Evolutionary conservation across 2,329 filamentous ascomycete species (phyloP).

Genomic region (Bipolaris zeicola): DNA sequence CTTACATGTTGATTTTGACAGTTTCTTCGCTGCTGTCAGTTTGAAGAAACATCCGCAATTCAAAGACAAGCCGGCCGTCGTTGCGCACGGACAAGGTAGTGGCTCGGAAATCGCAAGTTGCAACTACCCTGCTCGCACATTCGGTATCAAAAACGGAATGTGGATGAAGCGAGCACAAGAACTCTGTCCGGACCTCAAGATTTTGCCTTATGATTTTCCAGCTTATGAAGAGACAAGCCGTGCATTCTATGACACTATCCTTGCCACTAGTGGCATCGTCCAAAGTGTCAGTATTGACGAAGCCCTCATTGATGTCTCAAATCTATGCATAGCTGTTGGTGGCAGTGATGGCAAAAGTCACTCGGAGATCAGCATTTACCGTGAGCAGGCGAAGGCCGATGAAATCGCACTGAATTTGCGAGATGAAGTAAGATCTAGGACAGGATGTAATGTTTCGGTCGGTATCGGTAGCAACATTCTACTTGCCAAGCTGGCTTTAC

Average conservation of each 20-base stretch:
- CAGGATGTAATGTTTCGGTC: slow-evolving; percentile 86
- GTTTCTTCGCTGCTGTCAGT: slow-evolving; percentile 96
- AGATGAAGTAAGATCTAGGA: slow-evolving; percentile 71
- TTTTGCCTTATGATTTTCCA: slow-evolving; percentile 94
- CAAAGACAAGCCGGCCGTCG: slow-evolving; percentile 78
- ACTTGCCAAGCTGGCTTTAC: slow-evolving; percentile 85
- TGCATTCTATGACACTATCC: slow-evolving; percentile 83
- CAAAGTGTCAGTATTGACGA: slow-evolving; percentile 98
- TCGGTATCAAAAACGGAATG: slow-evolving; percentile 96
- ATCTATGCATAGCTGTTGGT: slow-evolving; percentile 67
- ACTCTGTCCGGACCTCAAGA: slow-evolving; percentile 81
- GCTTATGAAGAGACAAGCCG: slow-evolving; percentile 91
- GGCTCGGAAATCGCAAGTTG: slow-evolving; percentile 97
- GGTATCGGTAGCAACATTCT: slow-evolving; percentile 92
- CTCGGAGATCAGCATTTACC: slow-evolving; percentile 71
- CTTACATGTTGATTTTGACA: slow-evolving; percentile 96
- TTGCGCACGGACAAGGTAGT: slow-evolving; percentile 83
- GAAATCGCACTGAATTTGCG: slow-evolving; percentile 72
- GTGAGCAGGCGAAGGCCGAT: slow-evolving; percentile 80
- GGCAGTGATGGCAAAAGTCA: slow-evolving; percentile 69
- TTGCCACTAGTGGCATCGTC: slow-evolving; percentile 79
- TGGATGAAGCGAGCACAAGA: slow-evolving; percentile 95
- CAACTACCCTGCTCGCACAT: slow-evolving; percentile 87
- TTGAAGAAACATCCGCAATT: slow-evolving; percentile 77
- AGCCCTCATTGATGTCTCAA: slow-evolving; percentile 83